These are phyloP conservation scores for Solanum hybrid DNA, from an alignment of 305 asterid genomes.

Conservation along the genomic window DNA sequence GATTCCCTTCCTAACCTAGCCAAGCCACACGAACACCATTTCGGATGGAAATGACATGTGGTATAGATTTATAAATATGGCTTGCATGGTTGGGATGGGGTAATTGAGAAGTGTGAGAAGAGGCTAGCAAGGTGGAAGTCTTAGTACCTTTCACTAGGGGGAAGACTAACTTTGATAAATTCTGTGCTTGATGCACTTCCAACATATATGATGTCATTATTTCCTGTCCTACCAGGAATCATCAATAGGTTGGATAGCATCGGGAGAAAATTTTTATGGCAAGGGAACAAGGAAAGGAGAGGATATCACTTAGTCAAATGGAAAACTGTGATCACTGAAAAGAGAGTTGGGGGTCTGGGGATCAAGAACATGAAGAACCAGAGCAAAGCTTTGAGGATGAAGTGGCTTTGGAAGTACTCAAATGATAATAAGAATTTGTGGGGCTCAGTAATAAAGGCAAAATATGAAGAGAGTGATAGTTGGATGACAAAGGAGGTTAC, in stretches of 20 bases:
- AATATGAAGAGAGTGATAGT: neutral
- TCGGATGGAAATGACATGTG: neutral
- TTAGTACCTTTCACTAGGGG: neutral
- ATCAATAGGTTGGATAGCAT: neutral
- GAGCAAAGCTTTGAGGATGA: neutral
- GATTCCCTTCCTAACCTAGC: neutral
- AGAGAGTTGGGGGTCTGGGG: neutral
- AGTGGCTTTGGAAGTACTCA: neutral
- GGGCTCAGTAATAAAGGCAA: neutral
- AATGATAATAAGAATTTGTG: neutral
- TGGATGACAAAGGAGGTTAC: neutral
- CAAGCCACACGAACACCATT: neutral
- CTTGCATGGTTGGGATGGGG: neutral
- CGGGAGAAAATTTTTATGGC: neutral
- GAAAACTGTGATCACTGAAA: neutral
- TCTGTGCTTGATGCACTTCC: neutral
- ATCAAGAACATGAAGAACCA: neutral
- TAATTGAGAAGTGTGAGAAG: neutral
- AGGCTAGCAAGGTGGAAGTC: neutral
- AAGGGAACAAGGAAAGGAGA: neutral
- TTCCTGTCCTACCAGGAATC: neutral
- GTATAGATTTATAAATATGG: neutral
- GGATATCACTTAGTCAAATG: neutral
- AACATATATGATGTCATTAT: neutral
- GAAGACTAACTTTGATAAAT: neutral